Evolutionary conservation across 805 yeast species (phyloP), one percentile per base, ranked within the genome.

Genomic region (Danielozyma ontarioensis): DNA sequence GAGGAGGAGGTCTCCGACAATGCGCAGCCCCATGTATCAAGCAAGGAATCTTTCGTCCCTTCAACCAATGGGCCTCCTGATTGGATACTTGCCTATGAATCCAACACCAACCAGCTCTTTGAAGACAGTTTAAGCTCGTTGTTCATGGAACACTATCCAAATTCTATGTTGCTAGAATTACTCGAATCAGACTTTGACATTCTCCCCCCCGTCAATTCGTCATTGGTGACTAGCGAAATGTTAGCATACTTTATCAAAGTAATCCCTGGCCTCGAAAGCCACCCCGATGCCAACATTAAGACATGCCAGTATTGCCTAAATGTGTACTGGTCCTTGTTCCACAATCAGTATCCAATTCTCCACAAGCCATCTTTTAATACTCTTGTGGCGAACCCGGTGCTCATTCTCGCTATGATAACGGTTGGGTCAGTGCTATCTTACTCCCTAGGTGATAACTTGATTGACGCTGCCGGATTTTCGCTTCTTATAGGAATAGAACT

Each of bases 321-420:
- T 6, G 22, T 27, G 5, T 27, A 27, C 29, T 27, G 29, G 29
- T 10, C 14, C 22, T 15, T 8, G 14, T 27, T 27, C 23, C 29
- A 27, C 14, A 17, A 17, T 8, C 29, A 27, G 29, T 27, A 13
- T 12, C 29, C 29, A n/a, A 27, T 27, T 15, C 23, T 27, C 23
- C 29, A 27, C 23, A 4, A 13, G n/a, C 29, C 40, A 12, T 31
- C 28, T 34, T 33, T 36, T 26, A 33, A 33, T 18, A 25, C 37
- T 2, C 13, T 27, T 13, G n/a, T 21, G 3, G 41, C 29, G 2
- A 19, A 36, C 12, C 38, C 41, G 5, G 13, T 37, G n/a, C 32
- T 37, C 6, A 24, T 29, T 5, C 21, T 37, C 7, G 17, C 37
- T 6, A 37, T 37, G 41, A 24, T 37, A 3, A 31, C 34, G 38